Evolutionary conservation across 257 asterid genomes (phyloP), one percentile per base, ranked within the genome.

Genomic region (Fraxinus americana): DNA sequence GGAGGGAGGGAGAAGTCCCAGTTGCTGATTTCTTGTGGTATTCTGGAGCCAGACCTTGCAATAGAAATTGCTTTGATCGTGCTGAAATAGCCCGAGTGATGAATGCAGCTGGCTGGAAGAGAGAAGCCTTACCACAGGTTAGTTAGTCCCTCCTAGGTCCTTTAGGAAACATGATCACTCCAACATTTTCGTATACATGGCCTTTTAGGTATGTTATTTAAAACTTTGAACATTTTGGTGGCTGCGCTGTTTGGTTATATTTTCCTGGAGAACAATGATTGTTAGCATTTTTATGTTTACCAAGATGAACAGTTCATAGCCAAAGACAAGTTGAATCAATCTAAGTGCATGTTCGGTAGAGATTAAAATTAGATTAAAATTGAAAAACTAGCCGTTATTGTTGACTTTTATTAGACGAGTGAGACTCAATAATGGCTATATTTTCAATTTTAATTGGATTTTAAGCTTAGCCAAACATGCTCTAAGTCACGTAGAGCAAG

Each of bases 21-120:
- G 87, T 93, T 77, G 98, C 99, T 76, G 97, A 95, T 89, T 91
- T 93, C 79, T 88, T 95, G 89, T 95, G 99, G 99, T 95, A 95
- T 80, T 95, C 99, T 65, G 97, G 89, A 17, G 99, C 98, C 63
- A 87, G 92, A 77, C 96, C 96, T 67, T 95, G 99, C 91, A 95
- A 85, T 80, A 84, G 98, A 81, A 95, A 95, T 80, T 95, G 99
- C 86, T 93, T 91, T 79, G 99, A 95, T 78, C 97, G 99, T 80
- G 99, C 97, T 83, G 99, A 95, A 81, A 93, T 95, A 81, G 98
- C 99, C 59, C 84, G 99, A 76, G 97, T 95, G 65, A 93, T 95
- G 99, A 93, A 92, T 89, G 99, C 97, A 29, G 97, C 99, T 34
- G 99, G 99, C 48, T 88, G 93, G 85, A 89, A 70, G 79, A 92